phyloP scores from a whole-genome alignment of 495 filamentous ascomycete species.

The Xylaria bambusicola region DNA sequence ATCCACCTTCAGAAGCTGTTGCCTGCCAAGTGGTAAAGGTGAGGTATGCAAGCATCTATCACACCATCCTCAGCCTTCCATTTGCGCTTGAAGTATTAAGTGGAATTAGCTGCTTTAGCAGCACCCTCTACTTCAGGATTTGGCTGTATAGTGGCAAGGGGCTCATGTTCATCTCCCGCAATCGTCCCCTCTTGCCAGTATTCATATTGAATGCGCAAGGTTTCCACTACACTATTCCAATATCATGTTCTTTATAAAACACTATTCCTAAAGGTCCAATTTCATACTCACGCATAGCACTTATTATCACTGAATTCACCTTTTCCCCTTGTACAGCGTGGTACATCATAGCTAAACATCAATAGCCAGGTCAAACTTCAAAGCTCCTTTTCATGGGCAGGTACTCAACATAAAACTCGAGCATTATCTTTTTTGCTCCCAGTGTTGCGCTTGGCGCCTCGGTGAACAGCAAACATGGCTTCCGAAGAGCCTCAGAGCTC shows the following conservation, averaged over 20 bases:
- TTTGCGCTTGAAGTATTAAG: not conserved
- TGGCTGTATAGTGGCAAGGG: not conserved
- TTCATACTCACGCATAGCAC: no score
- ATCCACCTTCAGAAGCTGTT: not conserved
- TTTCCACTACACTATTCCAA: no score
- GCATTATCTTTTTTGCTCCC: not conserved
- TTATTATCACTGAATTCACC: no score
- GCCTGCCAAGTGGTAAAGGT: conserved; percentile 14
- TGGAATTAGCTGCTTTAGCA: conserved; percentile 7
- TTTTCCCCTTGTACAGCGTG: no score
- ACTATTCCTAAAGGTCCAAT: no score
- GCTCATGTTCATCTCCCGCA: no score
- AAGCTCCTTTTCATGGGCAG: conserved; percentile 8
- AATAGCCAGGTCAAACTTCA: not conserved
- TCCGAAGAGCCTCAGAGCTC: conserved; percentile 30
- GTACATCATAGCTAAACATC: not conserved
- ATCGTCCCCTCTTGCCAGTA: no score
- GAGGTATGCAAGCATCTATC: not conserved
- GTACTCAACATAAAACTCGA: not conserved
- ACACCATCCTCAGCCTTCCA: conserved; percentile 13
- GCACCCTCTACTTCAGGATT: not conserved
- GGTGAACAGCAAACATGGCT: conserved; percentile 34
- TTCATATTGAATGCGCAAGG: no score
- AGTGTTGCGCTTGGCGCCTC: conserved; percentile 2
- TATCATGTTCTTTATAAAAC: no score